A percentile compares a stretch with the other conserved stretches of the same genome.
Conservation (phyloP, 2,329 filamentous ascomycete genomes). For the Trichothecium sympodiale region DNA sequence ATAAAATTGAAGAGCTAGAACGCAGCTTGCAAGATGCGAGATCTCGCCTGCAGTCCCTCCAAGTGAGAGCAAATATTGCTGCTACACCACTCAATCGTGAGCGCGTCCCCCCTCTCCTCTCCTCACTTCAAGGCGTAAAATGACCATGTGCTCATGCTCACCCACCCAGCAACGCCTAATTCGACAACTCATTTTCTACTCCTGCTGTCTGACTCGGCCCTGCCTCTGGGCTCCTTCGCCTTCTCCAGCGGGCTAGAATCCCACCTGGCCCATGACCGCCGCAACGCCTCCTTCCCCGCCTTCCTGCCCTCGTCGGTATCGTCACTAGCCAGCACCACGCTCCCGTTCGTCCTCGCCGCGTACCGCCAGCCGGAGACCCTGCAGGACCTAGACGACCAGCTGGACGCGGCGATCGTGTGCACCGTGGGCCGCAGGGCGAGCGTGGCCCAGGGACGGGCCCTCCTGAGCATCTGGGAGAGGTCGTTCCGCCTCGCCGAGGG, state of each 20-base stretch:
- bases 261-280: slow-evolving; percentile 57
- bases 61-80: slow-evolving; percentile 8
- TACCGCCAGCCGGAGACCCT: slow-evolving; percentile 44
- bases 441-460: slow-evolving; percentile 62
- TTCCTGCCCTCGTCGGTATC: slow-evolving; percentile 63
- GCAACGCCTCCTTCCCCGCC: slow-evolving; percentile 36
- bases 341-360: slow-evolving; percentile 65
- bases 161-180: slow-evolving; percentile 13
- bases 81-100: background rate
- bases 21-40: slow-evolving; percentile 33
- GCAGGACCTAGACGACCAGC: slow-evolving; percentile 55
- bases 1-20: slow-evolving; percentile 52
- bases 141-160: slow-evolving; percentile 6
- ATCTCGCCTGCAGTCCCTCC: slow-evolving; percentile 25
- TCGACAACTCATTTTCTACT: slow-evolving; percentile 53
- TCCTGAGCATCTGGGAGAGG: slow-evolving; percentile 67
- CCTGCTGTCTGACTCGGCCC: slow-evolving; percentile 68
- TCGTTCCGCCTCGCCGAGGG: slow-evolving; percentile 36
- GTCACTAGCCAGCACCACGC: slow-evolving; percentile 58
- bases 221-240: slow-evolving; percentile 77
- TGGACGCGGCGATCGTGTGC: slow-evolving; percentile 68
- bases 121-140: slow-evolving; percentile 6
- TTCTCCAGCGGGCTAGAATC: slow-evolving; percentile 78
- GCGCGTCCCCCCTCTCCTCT: slow-evolving; percentile 3
- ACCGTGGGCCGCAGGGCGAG: slow-evolving; percentile 69